Base-by-base conservation (phyloP, 1,139 yeast species). In the Candida tropicalis region DNA sequence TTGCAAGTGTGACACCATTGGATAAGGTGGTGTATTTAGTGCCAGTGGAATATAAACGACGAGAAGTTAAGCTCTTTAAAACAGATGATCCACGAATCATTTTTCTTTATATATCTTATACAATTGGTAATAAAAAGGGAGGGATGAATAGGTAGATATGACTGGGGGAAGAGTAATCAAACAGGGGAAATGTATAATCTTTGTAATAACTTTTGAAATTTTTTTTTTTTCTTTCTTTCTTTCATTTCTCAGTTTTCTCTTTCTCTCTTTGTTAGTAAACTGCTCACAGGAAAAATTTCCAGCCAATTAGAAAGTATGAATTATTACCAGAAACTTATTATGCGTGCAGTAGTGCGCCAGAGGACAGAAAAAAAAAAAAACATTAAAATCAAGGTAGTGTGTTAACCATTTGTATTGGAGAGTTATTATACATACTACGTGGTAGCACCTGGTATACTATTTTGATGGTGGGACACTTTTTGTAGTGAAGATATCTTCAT, bases 1-100 rank as follows among this genome's bases (percentile, higher is more conserved):
- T 74, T 48, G 89, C 89, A 54, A 86, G 77, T 49, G 87, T 80
- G 47, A 84, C 70, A 53, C 93, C 95, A 62, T 83, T 85, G 52
- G 83, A 68, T 55, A 86, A 73, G 47, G 86, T 81, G 55, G 93
- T 83, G 68, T 80, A 78, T 65, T 82, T 77, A 53, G 89, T 79
- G 53, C 81, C 73, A 50, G 88, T 79, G 53, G 88, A 72, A 53
- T 77, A 70, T 54, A 75, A 66, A 66, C 84, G 80, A 65, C 78
- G 79, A 45, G 76, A 68, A 43, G 70, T 63, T 63, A 70, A 49
- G 51, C 52, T 50, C 55, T 58, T 62, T 53, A 62, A 58, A 45
- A 62, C 58, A 43, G 61, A 53, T 44, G 68, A 55, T 48, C 72
- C 72, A 65, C 73, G 72, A 60, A 68, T 63, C 73, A 68, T 68